Conservation (phyloP, 305 asterid genomes). For the Rubia tinctorum region DNA sequence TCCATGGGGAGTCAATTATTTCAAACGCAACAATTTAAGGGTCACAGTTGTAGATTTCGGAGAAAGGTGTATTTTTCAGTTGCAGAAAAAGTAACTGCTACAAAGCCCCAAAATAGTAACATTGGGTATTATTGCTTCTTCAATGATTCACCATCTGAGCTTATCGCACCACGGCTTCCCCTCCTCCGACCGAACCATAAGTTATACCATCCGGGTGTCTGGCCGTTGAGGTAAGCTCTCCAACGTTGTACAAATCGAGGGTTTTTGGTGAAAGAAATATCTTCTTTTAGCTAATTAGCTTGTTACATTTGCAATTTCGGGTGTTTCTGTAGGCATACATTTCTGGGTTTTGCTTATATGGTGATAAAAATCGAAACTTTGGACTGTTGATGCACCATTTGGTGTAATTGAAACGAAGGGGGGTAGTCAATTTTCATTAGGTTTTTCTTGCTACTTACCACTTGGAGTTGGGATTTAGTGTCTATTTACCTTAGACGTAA, state of each 20-base stretch:
- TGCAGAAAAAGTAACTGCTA: too few species aligned
- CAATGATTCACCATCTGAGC: too few species aligned
- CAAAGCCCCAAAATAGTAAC: too few species aligned
- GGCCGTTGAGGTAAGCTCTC: conserved; percentile 5
- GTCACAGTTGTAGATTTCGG: too few species aligned
- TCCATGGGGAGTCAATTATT: too few species aligned
- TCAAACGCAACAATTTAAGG: too few species aligned
- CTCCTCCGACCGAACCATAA: neutral
- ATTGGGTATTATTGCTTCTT: too few species aligned
- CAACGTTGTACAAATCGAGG: neutral
- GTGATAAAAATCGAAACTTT: neutral
- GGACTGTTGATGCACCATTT: neutral
- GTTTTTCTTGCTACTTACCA: neutral
- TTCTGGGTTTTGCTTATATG: neutral
- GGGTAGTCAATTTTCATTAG: neutral
- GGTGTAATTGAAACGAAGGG: neutral
- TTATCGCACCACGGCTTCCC: too few species aligned
- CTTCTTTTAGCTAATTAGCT: neutral
- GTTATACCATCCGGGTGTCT: neutral
- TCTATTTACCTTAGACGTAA: neutral
- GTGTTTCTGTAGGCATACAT: neutral
- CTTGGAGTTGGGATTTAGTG: neutral
- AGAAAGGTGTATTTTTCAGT: too few species aligned
- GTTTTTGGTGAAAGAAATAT: neutral
- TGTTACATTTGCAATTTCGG: neutral